Evolutionary conservation across 371 early-diverging fungal species (phyloP).

Genomic region (Dinochytrium kinnereticum): DNA sequence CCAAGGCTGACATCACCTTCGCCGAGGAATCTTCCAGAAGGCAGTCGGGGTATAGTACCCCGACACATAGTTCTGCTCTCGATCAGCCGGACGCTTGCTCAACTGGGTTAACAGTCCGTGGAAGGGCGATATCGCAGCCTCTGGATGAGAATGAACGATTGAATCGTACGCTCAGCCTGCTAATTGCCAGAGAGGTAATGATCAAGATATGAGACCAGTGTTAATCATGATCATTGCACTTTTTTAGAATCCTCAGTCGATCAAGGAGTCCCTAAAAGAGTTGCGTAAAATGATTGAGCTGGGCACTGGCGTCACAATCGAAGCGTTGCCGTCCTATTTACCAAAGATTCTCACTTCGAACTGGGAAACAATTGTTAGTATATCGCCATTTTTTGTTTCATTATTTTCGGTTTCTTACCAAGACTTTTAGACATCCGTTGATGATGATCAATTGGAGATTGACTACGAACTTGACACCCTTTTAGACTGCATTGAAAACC

Average conservation of each 20-base stretch:
- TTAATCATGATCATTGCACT: neutral
- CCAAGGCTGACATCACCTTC: neutral
- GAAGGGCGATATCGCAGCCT: neutral
- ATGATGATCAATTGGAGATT: conserved; percentile 33
- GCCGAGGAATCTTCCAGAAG: neutral
- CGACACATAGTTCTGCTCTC: neutral
- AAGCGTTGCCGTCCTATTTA: neutral
- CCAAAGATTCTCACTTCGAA: neutral
- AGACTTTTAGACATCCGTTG: conserved; percentile 15
- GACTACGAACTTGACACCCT: conserved; percentile 32
- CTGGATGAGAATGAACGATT: neutral
- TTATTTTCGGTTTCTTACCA: no score
- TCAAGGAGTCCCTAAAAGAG: neutral
- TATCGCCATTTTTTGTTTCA: neutral
- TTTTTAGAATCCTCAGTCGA: neutral
- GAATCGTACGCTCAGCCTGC: neutral
- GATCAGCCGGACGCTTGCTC: neutral
- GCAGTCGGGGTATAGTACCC: neutral
- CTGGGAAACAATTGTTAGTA: neutral
- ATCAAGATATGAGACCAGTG: neutral
- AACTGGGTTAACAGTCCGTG: neutral
- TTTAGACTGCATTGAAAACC: conserved; percentile 16
- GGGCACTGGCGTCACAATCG: neutral
- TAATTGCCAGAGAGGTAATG: neutral
- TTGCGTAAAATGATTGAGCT: neutral